These are phyloP conservation scores for Paracamarosporium sp. DNA, from an alignment of 2,329 filamentous ascomycete species.

Conservation along the genomic window DNA sequence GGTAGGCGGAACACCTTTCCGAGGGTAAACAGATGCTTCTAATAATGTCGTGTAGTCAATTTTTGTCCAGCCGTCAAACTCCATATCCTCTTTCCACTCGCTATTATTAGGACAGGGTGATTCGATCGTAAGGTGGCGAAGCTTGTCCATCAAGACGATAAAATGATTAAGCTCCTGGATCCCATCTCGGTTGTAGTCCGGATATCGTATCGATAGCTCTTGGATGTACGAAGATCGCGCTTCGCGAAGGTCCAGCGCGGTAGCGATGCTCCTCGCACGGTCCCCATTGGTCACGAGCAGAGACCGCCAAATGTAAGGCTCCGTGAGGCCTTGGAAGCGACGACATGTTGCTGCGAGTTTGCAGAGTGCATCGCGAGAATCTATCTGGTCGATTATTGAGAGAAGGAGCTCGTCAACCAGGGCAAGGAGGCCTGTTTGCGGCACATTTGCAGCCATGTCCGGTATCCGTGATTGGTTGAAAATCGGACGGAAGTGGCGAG, in stretches of 20 bases:
- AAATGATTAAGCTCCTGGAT: slow-evolving; percentile 39
- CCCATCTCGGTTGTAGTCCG: slow-evolving; percentile 25
- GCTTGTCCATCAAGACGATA: slow-evolving; percentile 31
- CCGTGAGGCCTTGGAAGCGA: slow-evolving; percentile 36
- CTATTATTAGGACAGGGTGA: slow-evolving; percentile 45
- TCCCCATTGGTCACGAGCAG: slow-evolving; percentile 33
- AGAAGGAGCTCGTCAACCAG: slow-evolving; percentile 45
- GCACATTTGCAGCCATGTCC: slow-evolving; percentile 11
- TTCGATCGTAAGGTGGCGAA: slow-evolving; percentile 41
- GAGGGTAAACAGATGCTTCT: slow-evolving; percentile 28
- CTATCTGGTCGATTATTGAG: slow-evolving; percentile 40
- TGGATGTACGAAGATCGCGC: slow-evolving; percentile 32
- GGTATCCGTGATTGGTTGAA: slow-evolving; percentile 26
- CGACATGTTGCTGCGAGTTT: slow-evolving; percentile 39
- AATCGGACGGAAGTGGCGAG: slow-evolving; percentile 29
- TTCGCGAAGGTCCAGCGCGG: slow-evolving; percentile 30
- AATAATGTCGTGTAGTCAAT: slow-evolving; percentile 42
- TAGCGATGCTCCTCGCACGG: slow-evolving; percentile 31
- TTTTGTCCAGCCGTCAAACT: slow-evolving; percentile 36
- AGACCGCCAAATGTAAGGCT: slow-evolving; percentile 43
- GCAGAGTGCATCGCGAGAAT: slow-evolving; percentile 26
- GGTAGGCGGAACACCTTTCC: slow-evolving; percentile 15
- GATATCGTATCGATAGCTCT: slow-evolving; percentile 39
- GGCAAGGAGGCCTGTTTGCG: slow-evolving; percentile 27
- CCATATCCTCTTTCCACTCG: slow-evolving; percentile 29